A percentile compares a stretch with the other conserved stretches of the same genome.
These are phyloP conservation scores for Entomophthora muscae DNA, from an alignment of 371 early-diverging fungal species.

Conservation along the genomic window DNA sequence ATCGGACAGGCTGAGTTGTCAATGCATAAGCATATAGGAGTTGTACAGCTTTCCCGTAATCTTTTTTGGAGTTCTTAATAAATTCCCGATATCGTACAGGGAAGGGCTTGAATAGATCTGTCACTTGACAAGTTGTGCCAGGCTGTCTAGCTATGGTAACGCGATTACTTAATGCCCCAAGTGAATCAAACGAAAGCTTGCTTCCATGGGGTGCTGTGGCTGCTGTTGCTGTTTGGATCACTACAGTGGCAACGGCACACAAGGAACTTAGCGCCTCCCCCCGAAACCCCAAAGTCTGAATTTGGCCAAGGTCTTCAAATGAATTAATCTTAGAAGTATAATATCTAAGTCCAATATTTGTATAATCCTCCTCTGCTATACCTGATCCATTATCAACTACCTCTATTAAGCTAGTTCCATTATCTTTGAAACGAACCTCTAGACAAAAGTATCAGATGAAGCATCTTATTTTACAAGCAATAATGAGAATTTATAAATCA, in stretches of 20 bases:
- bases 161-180: slow-evolving; percentile 26
- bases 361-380: slow-evolving; percentile 39
- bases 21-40: slow-evolving; percentile 80
- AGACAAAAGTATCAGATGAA: no score
- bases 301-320: slow-evolving; percentile 46
- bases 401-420: slow-evolving; percentile 53
- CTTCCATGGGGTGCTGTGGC: slow-evolving; percentile 43
- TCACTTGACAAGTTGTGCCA: slow-evolving; percentile 75
- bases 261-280: slow-evolving; percentile 74
- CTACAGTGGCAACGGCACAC: slow-evolving; percentile 37
- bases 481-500: no score
- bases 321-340: slow-evolving; percentile 58
- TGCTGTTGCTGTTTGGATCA: slow-evolving; percentile 44
- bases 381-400: slow-evolving; percentile 81
- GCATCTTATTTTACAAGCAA: no score
- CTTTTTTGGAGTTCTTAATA: slow-evolving; percentile 56
- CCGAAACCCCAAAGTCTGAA: slow-evolving; percentile 64
- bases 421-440: slow-evolving; percentile 66
- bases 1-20: slow-evolving; percentile 38
- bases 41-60: slow-evolving; percentile 56
- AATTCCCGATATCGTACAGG: slow-evolving; percentile 86
- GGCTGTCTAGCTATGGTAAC: slow-evolving; percentile 29
- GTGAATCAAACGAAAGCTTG: slow-evolving; percentile 42
- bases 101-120: slow-evolving; percentile 58
- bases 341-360: slow-evolving; percentile 42